Conservation (phyloP, 2,329 filamentous ascomycete species). For the Alternaria ventricosa region DNA sequence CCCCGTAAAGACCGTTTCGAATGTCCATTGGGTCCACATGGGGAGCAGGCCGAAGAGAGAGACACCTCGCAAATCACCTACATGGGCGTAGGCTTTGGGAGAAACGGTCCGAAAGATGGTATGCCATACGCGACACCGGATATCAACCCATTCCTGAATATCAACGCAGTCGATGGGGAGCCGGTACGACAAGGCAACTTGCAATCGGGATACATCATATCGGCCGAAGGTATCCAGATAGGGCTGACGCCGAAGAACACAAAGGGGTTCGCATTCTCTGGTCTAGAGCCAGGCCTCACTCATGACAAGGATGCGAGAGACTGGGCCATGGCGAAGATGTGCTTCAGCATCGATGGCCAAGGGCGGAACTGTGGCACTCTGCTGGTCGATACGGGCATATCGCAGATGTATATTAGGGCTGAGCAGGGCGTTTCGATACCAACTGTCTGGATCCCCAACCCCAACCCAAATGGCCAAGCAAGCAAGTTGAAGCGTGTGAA, state of each 20-base stretch:
- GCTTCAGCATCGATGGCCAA: conserved; percentile 35
- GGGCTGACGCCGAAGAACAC: conserved; percentile 35
- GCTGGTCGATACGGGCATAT: conserved; percentile 44
- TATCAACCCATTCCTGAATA: conserved; percentile 47
- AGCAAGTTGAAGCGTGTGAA: conserved; percentile 40
- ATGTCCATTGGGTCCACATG: conserved; percentile 38
- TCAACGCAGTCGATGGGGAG: conserved; percentile 34
- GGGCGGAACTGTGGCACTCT: conserved; percentile 32
- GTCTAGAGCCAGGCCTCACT: conserved; percentile 35
- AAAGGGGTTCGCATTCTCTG: conserved; percentile 29
- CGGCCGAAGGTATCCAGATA: conserved; percentile 37
- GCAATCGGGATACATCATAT: conserved; percentile 39
- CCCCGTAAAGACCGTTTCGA: conserved; percentile 34
- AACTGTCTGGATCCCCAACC: conserved; percentile 38
- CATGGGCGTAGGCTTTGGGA: conserved; percentile 47
- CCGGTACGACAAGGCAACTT: conserved; percentile 11
- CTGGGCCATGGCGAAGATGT: conserved; percentile 44
- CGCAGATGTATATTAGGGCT: conserved; percentile 45
- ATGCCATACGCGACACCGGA: conserved; percentile 38
- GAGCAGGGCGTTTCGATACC: conserved; percentile 36
- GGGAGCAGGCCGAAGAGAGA: conserved; percentile 29
- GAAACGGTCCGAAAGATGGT: conserved; percentile 36
- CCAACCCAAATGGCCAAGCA: conserved; percentile 33
- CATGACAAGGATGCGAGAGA: conserved; percentile 38
- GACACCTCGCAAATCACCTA: conserved; percentile 42